A percentile compares a stretch with the other conserved stretches of the same genome.
These are phyloP conservation scores for Gloeophyllum trabeum DNA, from an alignment of 768 basidiomycete genomes.

Conservation along the genomic window DNA sequence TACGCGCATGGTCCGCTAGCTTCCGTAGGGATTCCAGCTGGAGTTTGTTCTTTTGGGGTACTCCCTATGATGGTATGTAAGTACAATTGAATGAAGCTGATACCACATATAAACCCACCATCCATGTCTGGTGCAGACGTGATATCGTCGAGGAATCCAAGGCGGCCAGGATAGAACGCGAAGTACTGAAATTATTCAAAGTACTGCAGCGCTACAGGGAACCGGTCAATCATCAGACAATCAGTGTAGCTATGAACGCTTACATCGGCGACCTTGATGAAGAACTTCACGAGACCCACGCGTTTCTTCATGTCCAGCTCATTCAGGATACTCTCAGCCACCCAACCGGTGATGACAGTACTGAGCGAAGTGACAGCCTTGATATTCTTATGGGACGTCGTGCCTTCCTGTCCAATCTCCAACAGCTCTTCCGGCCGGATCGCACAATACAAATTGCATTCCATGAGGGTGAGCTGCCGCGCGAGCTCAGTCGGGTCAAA, in stretches of 20 bases:
- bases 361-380: slow-evolving; percentile 81
- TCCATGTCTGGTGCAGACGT: slow-evolving; percentile 88
- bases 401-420: slow-evolving; percentile 67
- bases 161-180: slow-evolving; percentile 87
- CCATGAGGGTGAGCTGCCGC: slow-evolving; percentile 90
- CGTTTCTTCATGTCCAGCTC: slow-evolving; percentile 86
- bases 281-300: slow-evolving; percentile 72
- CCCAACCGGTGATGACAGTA: slow-evolving; percentile 92
- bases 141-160: slow-evolving; percentile 93
- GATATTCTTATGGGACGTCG: slow-evolving; percentile 54
- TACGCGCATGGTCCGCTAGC: slow-evolving; percentile 84
- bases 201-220: slow-evolving; percentile 63
- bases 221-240: slow-evolving; percentile 5
- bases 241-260: slow-evolving; percentile 18
- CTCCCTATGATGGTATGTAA: slow-evolving; percentile 36
- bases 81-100: background rate
- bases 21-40: slow-evolving; percentile 73
- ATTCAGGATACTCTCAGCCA: slow-evolving; percentile 86
- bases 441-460: slow-evolving; percentile 75
- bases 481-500: slow-evolving; percentile 90
- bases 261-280: slow-evolving; percentile 88
- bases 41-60: slow-evolving; percentile 75
- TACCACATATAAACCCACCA: slow-evolving; percentile 36
- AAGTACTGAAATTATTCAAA: slow-evolving; percentile 85
- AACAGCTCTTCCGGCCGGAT: slow-evolving; percentile 86